Evolutionary conservation across 2,329 filamentous ascomycete genomes (phyloP).

Genomic region (Hymenoscyphus albidus): DNA sequence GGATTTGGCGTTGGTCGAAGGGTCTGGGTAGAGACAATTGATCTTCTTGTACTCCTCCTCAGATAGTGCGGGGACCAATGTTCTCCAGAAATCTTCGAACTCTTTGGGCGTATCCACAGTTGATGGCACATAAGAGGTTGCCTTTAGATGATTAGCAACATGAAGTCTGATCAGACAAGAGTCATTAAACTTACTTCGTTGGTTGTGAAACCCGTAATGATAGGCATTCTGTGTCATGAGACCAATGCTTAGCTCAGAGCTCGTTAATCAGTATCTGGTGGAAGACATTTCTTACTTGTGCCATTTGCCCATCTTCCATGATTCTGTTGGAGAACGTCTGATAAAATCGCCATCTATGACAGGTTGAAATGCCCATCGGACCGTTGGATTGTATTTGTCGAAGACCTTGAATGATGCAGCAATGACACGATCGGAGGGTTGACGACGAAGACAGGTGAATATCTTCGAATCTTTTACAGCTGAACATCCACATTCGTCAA

Average conservation of each 20-base stretch:
- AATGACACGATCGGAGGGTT: conserved; percentile 38
- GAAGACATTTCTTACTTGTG: conserved; percentile 36
- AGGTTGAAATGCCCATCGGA: conserved; percentile 64
- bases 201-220: conserved; percentile 65
- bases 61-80: conserved; percentile 55
- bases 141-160: too few species aligned
- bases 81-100: conserved; percentile 57
- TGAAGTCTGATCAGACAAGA: too few species aligned
- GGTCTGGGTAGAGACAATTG: conserved; percentile 58
- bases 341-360: conserved; percentile 60
- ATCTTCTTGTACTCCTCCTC: conserved; percentile 50
- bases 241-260: too few species aligned
- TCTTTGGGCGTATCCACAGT: conserved; percentile 32
- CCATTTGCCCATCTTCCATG: conserved; percentile 50
- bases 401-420: conserved; percentile 43
- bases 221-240: conserved; percentile 40
- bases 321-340: conserved; percentile 50
- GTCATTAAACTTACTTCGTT: conserved; percentile 52
- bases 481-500: conserved; percentile 37
- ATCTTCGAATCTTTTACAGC: conserved; percentile 44
- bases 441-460: conserved; percentile 47
- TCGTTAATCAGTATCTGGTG: too few species aligned
- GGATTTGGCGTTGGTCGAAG: conserved; percentile 39
- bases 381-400: conserved; percentile 38
- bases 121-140: conserved; percentile 50